These are phyloP conservation scores for Colletotrichum orbiculare DNA, from an alignment of 2,329 filamentous ascomycete species.

Conservation along the genomic window DNA sequence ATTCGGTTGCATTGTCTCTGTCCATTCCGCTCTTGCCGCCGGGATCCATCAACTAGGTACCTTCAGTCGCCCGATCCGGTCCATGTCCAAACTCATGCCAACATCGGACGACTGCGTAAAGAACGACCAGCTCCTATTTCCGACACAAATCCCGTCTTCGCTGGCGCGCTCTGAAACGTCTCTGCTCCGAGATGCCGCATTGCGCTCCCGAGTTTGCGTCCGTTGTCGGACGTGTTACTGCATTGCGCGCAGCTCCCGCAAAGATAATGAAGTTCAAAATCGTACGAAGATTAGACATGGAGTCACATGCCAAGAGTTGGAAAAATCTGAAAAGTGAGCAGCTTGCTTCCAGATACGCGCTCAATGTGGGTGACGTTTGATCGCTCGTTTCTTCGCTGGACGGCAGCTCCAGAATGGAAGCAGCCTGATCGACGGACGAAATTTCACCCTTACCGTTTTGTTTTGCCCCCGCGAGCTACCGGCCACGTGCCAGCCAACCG, in stretches of 20 bases:
- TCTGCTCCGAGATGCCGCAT: conserved; percentile 2
- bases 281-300: neutral
- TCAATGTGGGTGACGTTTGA: no score
- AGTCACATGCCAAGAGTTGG: no score
- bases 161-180: conserved; percentile 5
- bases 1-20: neutral
- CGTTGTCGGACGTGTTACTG: neutral
- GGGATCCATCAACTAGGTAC: neutral
- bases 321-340: no score
- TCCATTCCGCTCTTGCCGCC: conserved; percentile 13
- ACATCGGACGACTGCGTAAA: conserved; percentile 3
- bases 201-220: neutral
- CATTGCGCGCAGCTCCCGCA: no score
- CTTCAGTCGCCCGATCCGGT: conserved; percentile 1
- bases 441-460: no score
- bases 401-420: no score
- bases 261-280: neutral
- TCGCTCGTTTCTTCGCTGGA: no score
- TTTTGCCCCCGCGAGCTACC: conserved; percentile 2
- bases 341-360: no score
- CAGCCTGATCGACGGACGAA: no score
- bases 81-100: neutral
- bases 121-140: conserved; percentile 16
- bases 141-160: neutral
- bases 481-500: neutral